Evolutionary conservation across 257 asterid species (phyloP).

Genomic region (Solanum neorickii): DNA sequence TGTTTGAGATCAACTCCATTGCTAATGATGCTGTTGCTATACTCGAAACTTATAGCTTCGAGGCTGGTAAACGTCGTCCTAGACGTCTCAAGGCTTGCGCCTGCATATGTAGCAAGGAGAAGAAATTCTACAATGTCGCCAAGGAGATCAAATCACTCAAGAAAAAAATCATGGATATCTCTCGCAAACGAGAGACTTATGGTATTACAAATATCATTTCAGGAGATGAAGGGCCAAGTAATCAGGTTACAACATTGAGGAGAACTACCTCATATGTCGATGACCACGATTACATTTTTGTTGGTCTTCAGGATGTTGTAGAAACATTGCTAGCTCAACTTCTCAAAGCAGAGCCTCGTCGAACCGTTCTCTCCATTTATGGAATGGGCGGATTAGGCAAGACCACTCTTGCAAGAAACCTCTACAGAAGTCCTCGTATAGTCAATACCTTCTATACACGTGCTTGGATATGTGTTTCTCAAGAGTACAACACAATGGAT

Average conservation of each 20-base stretch:
- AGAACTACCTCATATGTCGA: not conserved
- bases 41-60: not conserved
- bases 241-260: not conserved
- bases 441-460: not conserved
- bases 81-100: too few relatives aligned
- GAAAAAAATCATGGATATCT: too few relatives aligned
- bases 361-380: not conserved
- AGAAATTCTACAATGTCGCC: too few relatives aligned
- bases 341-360: not conserved
- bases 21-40: not conserved
- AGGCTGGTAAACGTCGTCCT: too few relatives aligned
- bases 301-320: not conserved
- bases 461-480: not conserved
- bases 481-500: not conserved
- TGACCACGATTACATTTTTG: not conserved
- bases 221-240: not conserved
- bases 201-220: not conserved
- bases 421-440: not conserved
- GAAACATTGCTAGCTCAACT: not conserved
- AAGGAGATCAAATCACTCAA: too few relatives aligned
- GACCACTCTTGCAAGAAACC: not conserved
- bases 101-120: too few relatives aligned
- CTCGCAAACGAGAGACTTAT: too few relatives aligned
- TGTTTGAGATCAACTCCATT: too few relatives aligned
- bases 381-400: conserved; percentile 3